Base-by-base conservation (phyloP, 352 stramenopile genomes). In the Phytophthora nicotianae region DNA sequence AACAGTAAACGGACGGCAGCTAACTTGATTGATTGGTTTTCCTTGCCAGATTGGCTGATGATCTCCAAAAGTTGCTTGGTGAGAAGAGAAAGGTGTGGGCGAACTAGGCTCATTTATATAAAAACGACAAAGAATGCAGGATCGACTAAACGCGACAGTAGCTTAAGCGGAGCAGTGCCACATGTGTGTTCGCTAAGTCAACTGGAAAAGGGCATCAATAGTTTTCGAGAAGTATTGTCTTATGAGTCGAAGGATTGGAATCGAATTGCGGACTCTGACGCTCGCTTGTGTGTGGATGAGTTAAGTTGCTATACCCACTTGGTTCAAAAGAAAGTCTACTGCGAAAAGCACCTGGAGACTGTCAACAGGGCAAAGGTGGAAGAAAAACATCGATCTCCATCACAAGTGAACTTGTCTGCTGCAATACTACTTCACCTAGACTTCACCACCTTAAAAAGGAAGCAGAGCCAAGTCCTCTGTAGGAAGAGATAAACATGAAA, bases 181-280 rank as follows among this genome's bases (percentile, higher is more conserved):
- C 23, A 54, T 0, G 59, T 65, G 50, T 77, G 74, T 24, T 63
- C 65, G 20, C 14, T 75, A 3, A 42, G 62, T 41, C 70, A 77
- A 56, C 5, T 77, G 0, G 51, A 72, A 46, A 67, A 70, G 19
- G 17, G 45, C 37, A 50, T 70, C 0, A 59, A 70, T 21, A 23
- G 1, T 8, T 10, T 73, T 17, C 51, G 43, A 14, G 29, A 42
- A 0, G 37, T 76, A 2, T 19, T 73, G 21, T 51, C 45, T 3
- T 73, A 58, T 40, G 16, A 38, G 9, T 57, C 55, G 7, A 72
- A 46, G 38, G 52, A 70, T 3, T 73, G 57, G 58, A 53, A 66
- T 33, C 49, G 50, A 5, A 27, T 45, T 24, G 14, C 40, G 19
- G 62, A 73, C n/a, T 9, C 41, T 40, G 41, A 21, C 11, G 9